A percentile compares a stretch with the other conserved stretches of the same genome.
Conservation (phyloP, 2,329 filamentous ascomycete genomes). For the Lasiodiplodia citricola region DNA sequence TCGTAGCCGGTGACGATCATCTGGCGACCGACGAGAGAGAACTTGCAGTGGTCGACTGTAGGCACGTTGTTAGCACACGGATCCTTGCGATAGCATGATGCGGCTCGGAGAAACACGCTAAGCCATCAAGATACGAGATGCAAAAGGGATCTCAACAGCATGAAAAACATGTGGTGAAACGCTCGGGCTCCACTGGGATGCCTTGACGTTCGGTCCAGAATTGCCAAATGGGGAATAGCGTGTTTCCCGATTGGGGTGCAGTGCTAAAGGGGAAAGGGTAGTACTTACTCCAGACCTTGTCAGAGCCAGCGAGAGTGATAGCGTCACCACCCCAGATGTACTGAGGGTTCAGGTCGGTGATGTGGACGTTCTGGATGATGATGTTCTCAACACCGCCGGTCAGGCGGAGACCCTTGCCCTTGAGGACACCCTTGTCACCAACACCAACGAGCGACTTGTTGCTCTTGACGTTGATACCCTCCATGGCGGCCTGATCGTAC, state of each 20-base stretch:
- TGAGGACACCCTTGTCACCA: constrained; percentile 47
- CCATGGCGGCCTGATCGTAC: constrained; percentile 42
- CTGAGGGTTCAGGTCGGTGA: constrained; percentile 46
- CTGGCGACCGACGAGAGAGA: constrained; percentile 54
- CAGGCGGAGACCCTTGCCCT: constrained; percentile 50
- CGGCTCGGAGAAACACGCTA: not conserved
- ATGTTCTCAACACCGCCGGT: constrained; percentile 42
- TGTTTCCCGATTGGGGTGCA: not conserved
- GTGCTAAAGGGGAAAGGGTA: constrained; percentile 26
- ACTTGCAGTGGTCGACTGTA: constrained; percentile 25
- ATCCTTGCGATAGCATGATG: not conserved
- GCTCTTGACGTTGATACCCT: constrained; percentile 42
- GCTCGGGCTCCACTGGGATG: not conserved
- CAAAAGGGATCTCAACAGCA: not conserved
- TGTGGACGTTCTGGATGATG: constrained; percentile 50
- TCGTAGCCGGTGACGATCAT: constrained; percentile 43
- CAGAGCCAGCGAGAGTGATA: constrained; percentile 42
- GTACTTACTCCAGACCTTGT: constrained; percentile 40
- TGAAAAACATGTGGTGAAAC: not conserved
- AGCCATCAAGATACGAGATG: not conserved
- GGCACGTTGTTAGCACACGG: not conserved
- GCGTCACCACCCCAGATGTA: constrained; percentile 49
- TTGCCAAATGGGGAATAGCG: constrained; percentile 7
- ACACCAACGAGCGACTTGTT: constrained; percentile 52
- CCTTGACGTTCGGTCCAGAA: not conserved